Percentiles rank a stretch among this genome's conserved stretches.
These are phyloP conservation scores for Lithospermum erythrorhizon DNA, from an alignment of 257 asterid genomes.

Conservation along the genomic window DNA sequence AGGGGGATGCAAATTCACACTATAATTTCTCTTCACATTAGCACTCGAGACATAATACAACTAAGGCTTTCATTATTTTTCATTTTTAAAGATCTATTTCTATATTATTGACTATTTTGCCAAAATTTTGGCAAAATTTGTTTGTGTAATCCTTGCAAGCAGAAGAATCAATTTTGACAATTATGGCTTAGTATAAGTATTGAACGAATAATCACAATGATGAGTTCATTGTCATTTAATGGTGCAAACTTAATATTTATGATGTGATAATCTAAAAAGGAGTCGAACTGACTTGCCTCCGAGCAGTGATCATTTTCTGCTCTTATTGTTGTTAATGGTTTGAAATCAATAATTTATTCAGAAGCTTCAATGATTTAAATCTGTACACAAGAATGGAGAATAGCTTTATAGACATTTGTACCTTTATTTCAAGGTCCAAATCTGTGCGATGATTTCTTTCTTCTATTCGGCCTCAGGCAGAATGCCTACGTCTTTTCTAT, in stretches of 20 bases:
- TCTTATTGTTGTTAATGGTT: neutral
- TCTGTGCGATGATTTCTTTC: neutral
- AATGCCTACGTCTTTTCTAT: too few species aligned
- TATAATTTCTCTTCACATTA: too few species aligned
- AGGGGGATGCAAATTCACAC: neutral
- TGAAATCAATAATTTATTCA: neutral
- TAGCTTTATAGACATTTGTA: neutral
- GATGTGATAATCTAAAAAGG: neutral
- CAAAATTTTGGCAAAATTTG: too few species aligned
- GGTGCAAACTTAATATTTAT: too few species aligned
- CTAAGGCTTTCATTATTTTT: neutral
- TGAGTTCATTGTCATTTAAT: neutral
- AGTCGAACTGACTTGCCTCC: neutral
- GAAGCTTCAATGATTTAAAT: neutral
- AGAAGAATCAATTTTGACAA: neutral
- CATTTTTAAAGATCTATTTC: neutral
- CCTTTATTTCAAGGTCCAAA: neutral
- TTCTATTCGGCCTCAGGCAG: neutral
- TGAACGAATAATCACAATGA: neutral
- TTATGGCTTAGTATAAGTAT: neutral
- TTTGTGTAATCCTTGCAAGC: neutral
- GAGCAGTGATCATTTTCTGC: neutral
- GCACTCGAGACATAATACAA: too few species aligned
- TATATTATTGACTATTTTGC: neutral
- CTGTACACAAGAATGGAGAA: neutral